phyloP scores from a whole-genome alignment of 345 rosid species.

The Anacardium occidentale region DNA sequence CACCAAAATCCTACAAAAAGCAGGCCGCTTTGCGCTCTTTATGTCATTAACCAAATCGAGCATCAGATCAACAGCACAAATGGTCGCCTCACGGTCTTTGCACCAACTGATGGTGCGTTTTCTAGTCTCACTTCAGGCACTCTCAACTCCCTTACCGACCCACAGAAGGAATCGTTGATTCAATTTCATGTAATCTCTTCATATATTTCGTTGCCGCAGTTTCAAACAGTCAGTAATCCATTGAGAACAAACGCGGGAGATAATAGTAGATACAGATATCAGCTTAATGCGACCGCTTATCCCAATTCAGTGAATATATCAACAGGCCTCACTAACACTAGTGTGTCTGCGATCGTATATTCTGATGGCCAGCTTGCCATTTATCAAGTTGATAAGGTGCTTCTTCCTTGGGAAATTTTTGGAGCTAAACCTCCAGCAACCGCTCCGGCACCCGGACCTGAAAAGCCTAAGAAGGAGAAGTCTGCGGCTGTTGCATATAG shows the following conservation, averaged over 20 bases:
- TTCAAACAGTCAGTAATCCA: constrained; percentile 43
- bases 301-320: constrained; percentile 41
- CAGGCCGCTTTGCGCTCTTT: constrained; percentile 28
- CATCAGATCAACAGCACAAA: constrained; percentile 37
- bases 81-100: constrained; percentile 36
- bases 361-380: constrained; percentile 40
- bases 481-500: constrained; percentile 17
- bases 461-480: constrained; percentile 27
- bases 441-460: constrained; percentile 35
- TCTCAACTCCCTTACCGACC: constrained; percentile 32
- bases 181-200: constrained; percentile 39
- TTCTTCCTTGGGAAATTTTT: constrained; percentile 39
- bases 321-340: constrained; percentile 39
- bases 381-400: constrained; percentile 44
- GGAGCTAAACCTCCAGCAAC: constrained; percentile 39
- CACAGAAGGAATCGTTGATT: constrained; percentile 30
- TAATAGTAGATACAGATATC: constrained; percentile 19
- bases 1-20: constrained; percentile 34
- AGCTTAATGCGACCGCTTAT: constrained; percentile 27
- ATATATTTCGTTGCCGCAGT: constrained; percentile 29
- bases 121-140: constrained; percentile 34
- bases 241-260: constrained; percentile 41
- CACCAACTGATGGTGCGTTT: constrained; percentile 38
- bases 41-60: constrained; percentile 26
- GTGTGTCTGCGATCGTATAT: constrained; percentile 30